Evolutionary conservation across 805 yeast species (phyloP), one percentile per base, ranked within the genome.

Genomic region (Saturnispora saitoi): DNA sequence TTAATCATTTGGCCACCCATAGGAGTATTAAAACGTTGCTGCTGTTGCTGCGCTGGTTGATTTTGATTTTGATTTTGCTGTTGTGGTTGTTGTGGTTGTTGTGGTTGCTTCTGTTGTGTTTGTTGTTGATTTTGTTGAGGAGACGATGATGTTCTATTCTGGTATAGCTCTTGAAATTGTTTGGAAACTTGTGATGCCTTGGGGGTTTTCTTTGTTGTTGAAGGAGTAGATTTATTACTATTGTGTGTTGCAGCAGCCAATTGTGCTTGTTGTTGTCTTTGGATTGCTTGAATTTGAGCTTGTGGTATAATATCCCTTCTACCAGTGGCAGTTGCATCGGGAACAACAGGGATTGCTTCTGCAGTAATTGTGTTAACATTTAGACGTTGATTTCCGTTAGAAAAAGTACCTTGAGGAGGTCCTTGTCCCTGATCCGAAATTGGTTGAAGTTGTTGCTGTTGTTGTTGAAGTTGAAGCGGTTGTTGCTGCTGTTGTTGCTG

Each of bases 401-500:
- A 37, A 47, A 55, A 37, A 32, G 32, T 48, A 51, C 58, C 31
- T 49, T 56, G 43, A 39, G 55, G 50, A 52, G 61, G 37, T 20
- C 38, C 38, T 15, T 51, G 58, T 22, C 56, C 43, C 44, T 58
- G 61, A 14, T 58, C 60, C 4, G 58, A 53, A 26, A 58, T 37
- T 43, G 57, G 48, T 43, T 53, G 52, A 39, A 58, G 63, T 26
- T 54, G 64, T 12, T 58, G 64, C 47, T 55, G 32, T n/a, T 32
- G 50, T 19, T 39, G 48, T 22, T 32, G 37, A 5, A 24, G 17
- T 26, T 32, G 34, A 4, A 22, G 20, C 3, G 14, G 54, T 42
- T 58, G 64, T 45, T 58, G 64, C 42, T 58, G 67, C 36, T 53
- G 52, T 43, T 59, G 63, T 29, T 54, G 64, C 12, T 60, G 64